Evolutionary conservation across 768 basidiomycete species (phyloP).

Genomic region (Hydnomerulius pinastri): DNA sequence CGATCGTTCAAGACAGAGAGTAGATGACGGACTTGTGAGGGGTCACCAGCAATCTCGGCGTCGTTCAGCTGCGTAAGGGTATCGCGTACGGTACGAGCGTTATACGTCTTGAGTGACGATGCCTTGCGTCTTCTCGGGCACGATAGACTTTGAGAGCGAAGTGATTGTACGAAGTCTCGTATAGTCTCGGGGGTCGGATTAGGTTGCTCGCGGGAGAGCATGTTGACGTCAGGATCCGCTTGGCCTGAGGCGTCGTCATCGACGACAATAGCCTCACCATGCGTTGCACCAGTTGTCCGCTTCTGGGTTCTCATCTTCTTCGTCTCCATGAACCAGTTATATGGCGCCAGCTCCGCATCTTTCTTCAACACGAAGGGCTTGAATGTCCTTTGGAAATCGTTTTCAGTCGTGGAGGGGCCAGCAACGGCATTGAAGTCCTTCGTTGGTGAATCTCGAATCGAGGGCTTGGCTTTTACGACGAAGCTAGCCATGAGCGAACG

Average conservation of each 20-base stretch:
- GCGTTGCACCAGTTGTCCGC: slow-evolving; percentile 21
- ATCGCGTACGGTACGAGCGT: slow-evolving; percentile 44
- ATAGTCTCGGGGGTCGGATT: slow-evolving; percentile 5
- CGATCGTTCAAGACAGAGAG: slow-evolving; percentile 64
- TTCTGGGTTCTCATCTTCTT: slow-evolving; percentile 26
- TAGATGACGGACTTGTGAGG: slow-evolving; percentile 63
- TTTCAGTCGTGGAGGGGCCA: slow-evolving; percentile 39
- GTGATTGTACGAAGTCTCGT: slow-evolving; percentile 20
- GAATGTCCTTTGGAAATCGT: slow-evolving; percentile 77
- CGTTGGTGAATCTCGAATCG: slow-evolving; percentile 20
- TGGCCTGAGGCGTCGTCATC: slow-evolving; percentile 41
- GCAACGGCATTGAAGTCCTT: slow-evolving; percentile 29
- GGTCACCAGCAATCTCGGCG: slow-evolving; percentile 76
- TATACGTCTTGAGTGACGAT: slow-evolving; percentile 30
- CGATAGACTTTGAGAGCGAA: slow-evolving; percentile 32
- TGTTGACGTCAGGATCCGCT: slow-evolving; percentile 2
- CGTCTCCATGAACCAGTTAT: slow-evolving; percentile 61
- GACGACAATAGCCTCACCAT: slow-evolving; percentile 59
- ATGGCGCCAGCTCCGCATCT: slow-evolving; percentile 67
- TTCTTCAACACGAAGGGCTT: slow-evolving; percentile 80
- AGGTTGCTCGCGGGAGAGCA: slow-evolving; percentile 1
- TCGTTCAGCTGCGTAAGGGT: slow-evolving; percentile 68
- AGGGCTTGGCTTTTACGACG: slow-evolving; percentile 64
- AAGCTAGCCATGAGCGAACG: slow-evolving; percentile 77
- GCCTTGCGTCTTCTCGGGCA: slow-evolving; percentile 19